Evolutionary conservation across 768 basidiomycete genomes (phyloP).

Genomic region (Suillus placidus): DNA sequence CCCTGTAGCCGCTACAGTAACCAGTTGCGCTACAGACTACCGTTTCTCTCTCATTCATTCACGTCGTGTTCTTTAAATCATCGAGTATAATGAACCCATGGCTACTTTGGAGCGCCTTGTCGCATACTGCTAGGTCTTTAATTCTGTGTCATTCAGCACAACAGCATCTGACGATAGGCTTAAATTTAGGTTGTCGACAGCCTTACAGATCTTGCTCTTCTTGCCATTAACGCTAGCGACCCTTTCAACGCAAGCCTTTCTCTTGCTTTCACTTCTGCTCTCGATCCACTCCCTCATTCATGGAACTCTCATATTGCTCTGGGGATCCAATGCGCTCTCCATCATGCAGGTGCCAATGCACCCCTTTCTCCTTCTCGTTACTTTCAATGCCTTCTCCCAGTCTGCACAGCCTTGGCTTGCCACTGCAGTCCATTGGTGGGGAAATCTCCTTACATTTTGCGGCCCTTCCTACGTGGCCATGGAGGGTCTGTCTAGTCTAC

Average conservation of each 20-base stretch:
- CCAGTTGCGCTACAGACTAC: not conserved
- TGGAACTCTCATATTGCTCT: conserved; percentile 73
- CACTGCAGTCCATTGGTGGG: conserved; percentile 71
- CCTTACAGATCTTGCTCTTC: conserved; percentile 79
- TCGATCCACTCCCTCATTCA: conserved; percentile 79
- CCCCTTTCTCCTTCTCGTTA: conserved; percentile 82
- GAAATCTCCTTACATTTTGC: conserved; percentile 64
- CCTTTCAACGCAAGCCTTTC: conserved; percentile 76
- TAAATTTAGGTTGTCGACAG: conserved; percentile 64
- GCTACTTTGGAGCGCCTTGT: conserved; percentile 66
- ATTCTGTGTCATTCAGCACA: conserved; percentile 1
- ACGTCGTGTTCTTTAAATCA: not conserved
- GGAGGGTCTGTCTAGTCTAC: conserved; percentile 82
- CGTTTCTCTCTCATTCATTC: not conserved
- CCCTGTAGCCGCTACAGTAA: not conserved
- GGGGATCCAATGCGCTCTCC: conserved; percentile 71
- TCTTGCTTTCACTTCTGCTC: conserved; percentile 77
- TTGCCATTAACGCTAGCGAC: conserved; percentile 85
- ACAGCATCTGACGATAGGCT: conserved; percentile 14
- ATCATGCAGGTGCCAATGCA: conserved; percentile 86
- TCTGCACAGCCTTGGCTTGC: conserved; percentile 59
- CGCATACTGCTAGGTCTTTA: conserved; percentile 61
- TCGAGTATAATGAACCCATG: conserved; percentile 50
- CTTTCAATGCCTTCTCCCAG: conserved; percentile 82
- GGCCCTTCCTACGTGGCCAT: conserved; percentile 80